Base-by-base conservation (phyloP, 176 grass and related monocot genomes). In the Cenchrus purpureus region DNA sequence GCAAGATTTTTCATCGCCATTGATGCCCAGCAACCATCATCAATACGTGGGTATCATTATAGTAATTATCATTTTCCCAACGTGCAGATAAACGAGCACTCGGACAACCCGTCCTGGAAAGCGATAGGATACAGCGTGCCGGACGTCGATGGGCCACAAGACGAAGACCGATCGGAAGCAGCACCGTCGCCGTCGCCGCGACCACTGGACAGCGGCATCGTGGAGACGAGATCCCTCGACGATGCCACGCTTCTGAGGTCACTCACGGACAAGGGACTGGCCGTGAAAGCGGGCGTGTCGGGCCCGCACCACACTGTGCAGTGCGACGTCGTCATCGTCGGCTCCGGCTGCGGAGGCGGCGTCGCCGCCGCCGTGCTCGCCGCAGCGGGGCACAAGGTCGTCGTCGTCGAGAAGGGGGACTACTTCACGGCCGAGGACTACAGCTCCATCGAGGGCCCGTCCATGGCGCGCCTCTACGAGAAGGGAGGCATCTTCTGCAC, bases 321-420 rank as follows among this genome's bases (percentile, higher is more conserved):
- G 42, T 95, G 93, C 42, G 93, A 95, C 16, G 90, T 31, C 0
- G 93, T 92, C 70, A 82, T 95, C 9, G 90, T 92, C 13, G 93
- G 93, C 1, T 95, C 91, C 1, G 91, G 93, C 57, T 91, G 88
- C 60, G 93, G 93, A 0, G 93, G 93, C 6, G 76, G 83, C 44
- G 93, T 95, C 4, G 83, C 86, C 11, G 90, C 93, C 19, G 93
- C 88, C 20, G 88, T 95, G 74, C 88, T 95, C 13, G 88, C 93
- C 6, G 56, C 82, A 0, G 63, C 77, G 5, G 93, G 93, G 25
- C 70, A 85, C 80, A 91, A 92, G 89, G 93, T 95, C 13, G 42
- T 95, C 9, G 83, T 92, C 64, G 53, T 95, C 0, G 93, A 95
- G 82, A 95, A 95, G 54, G 90, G 93, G 0, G 79, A 89, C 57